Evolutionary conservation across 176 grass and related monocot genomes (phyloP).

Genomic region (Triticum dicoccoides): DNA sequence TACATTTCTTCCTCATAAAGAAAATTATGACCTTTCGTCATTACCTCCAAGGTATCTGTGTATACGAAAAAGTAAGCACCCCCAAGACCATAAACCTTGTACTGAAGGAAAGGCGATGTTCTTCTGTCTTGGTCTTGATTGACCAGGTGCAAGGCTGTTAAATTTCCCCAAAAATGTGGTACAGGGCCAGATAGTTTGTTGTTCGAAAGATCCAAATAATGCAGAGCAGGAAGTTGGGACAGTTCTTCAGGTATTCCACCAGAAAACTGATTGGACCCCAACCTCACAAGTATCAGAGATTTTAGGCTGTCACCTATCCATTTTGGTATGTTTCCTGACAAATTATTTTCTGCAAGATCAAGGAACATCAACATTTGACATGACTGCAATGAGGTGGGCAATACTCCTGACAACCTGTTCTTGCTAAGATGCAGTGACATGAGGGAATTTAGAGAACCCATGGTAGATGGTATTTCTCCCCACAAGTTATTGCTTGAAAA

Average conservation of each 20-base stretch:
- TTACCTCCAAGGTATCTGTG: not conserved
- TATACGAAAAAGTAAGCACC: constrained; percentile 1
- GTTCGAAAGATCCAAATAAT: too few species aligned
- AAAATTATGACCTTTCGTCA: too few species aligned
- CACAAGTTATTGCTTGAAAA: constrained; percentile 10
- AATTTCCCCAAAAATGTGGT: too few species aligned
- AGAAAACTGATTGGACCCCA: too few species aligned
- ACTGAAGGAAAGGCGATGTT: not conserved
- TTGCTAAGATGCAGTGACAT: not conserved
- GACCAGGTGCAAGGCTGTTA: rapidly evolving
- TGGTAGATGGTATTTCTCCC: constrained; percentile 30
- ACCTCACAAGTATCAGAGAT: too few species aligned
- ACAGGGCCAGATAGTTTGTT: too few species aligned
- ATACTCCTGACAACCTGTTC: constrained; percentile 8
- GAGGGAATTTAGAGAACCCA: constrained; percentile 11
- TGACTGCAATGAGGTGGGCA: constrained; percentile 20
- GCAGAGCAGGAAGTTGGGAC: too few species aligned
- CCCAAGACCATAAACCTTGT: not conserved
- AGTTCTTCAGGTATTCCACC: too few species aligned
- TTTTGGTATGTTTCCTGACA: constrained; percentile 17
- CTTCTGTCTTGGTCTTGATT: rapidly evolving
- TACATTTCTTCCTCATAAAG: too few species aligned
- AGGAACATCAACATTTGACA: not conserved
- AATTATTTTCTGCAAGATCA: not conserved
- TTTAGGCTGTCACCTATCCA: constrained; percentile 10